Base-by-base conservation (phyloP, 169 alveolate genomes). In the Plasmodium gallinaceum region DNA sequence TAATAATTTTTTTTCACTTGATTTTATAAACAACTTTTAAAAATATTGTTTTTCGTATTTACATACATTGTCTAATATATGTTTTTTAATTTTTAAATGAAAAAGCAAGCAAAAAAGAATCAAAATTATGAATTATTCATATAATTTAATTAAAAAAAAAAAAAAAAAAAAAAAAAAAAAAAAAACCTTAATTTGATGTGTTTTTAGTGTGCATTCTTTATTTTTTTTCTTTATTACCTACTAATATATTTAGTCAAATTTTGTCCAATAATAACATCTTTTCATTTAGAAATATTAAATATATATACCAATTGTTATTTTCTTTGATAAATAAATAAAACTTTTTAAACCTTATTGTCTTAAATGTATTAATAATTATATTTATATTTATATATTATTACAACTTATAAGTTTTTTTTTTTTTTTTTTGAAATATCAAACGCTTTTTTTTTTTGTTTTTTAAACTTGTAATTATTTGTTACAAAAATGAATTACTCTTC, bases 81-180 rank as follows among this genome's bases (percentile, higher is more conserved):
- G 43, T 14, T 74, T 60, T 46, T 46, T 52, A 22, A 12, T 6
- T 74, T 74, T 74, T 26, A 18, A 57, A 57, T 24, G 6, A 57
- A 65, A 54, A 58, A 74, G 7, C 45, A 37, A 12, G 69, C 42
- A 60, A 46, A 12, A 74, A 26, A 71, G 14, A n/a, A 12, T 74
- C 60, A 65, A 57, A 24, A 58, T 46, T 26, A 58, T 48, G 57
- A 74, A 58, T 72, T 57, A 32, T 57, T 60, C 54, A 43, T 62
- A 20, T 46, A 22, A 74, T 48, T 74, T 74, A 45, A 5, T 42
- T 42, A n/a, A 74, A 74, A 74, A 74, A 54, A 72, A 73, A 74
- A 74, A 74, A 74, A 42, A 74, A 54, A 72, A 73, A 74, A 74
- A 74, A 74, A 42, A n/a, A 74, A 74, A 74, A 74, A 54, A 72